Evolutionary conservation across 2,329 filamentous ascomycete species (phyloP), one percentile per base, ranked within the genome.

Genomic region (Didymella arachidicola): DNA sequence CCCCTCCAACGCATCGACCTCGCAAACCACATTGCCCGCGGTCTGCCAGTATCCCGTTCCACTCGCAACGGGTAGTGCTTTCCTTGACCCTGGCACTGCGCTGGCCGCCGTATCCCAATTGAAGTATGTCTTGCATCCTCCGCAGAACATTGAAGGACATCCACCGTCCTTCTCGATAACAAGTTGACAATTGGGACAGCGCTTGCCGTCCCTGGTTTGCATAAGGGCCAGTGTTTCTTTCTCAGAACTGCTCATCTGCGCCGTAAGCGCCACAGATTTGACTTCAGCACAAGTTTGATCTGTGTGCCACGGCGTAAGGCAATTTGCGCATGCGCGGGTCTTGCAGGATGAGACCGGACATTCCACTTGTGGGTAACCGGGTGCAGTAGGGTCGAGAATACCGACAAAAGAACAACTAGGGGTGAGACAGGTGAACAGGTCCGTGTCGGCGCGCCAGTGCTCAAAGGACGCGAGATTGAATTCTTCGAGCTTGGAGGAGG

Each of bases 81-180:
- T 70, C 47, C 58, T 68, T 3, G 57, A 56, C 2, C 69, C 71
- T 2, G 61, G 61, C 11, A 72, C 62, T 4, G 61, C 70, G n/a
- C 55, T 62, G 27, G 60, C 66, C 6, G 71, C 71, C 19, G 60
- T 65, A 1, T 55, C 55, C 70, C 71, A 73, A 29, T 72, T 63
- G 61, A 73, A 72, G 41, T 62, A 65, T 34, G 65, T 72, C 14
- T 60, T 45, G 32, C 70, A 74, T 0, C 64, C 66, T 1, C 38
- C 19, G 43, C 72, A 74, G 18, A 46, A 61, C 67, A 72, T 71
- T 25, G 56, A 61, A 30, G 69, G 51, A 34, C 72, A 73, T 0
- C 72, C 72, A 1, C 70, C 70, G 22, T 71, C 69, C 36, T 72
- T 72, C 53, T 72, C 71, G 27, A 74, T 69, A 1, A 73, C 67